Evolutionary conservation across 2,329 filamentous ascomycete species (phyloP).

Genomic region (Truncatella angustata): DNA sequence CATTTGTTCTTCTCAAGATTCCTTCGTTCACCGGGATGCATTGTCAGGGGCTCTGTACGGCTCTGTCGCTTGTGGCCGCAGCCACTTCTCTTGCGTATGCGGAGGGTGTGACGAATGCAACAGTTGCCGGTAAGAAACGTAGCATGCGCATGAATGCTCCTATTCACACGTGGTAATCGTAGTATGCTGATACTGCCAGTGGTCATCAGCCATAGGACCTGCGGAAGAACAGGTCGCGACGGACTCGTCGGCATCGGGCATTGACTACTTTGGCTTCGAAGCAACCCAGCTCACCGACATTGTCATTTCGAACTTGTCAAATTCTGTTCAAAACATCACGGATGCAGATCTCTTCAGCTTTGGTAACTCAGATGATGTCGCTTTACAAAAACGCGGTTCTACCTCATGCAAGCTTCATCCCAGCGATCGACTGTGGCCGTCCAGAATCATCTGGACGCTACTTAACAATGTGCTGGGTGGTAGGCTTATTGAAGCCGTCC

Average conservation of each 20-base stretch:
- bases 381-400: background rate
- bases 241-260: background rate
- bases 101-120: background rate
- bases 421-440: constrained; percentile 30
- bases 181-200: background rate
- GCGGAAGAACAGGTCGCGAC: background rate
- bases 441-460: constrained; percentile 25
- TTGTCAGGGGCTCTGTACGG: background rate
- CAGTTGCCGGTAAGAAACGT: background rate
- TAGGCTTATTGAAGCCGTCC: constrained; percentile 29
- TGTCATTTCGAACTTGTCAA: background rate
- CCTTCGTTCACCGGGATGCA: background rate
- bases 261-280: background rate
- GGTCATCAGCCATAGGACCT: background rate
- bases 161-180: background rate
- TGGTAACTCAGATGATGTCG: background rate
- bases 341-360: background rate
- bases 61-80: background rate
- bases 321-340: background rate
- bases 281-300: background rate
- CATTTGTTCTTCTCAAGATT: background rate
- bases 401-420: constrained; percentile 31
- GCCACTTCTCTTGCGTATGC: background rate
- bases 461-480: constrained; percentile 35
- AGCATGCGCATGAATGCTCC: background rate